Base-by-base conservation (phyloP, 1,284 basidiomycete species). In the Tetrapyrgos nigripes region DNA sequence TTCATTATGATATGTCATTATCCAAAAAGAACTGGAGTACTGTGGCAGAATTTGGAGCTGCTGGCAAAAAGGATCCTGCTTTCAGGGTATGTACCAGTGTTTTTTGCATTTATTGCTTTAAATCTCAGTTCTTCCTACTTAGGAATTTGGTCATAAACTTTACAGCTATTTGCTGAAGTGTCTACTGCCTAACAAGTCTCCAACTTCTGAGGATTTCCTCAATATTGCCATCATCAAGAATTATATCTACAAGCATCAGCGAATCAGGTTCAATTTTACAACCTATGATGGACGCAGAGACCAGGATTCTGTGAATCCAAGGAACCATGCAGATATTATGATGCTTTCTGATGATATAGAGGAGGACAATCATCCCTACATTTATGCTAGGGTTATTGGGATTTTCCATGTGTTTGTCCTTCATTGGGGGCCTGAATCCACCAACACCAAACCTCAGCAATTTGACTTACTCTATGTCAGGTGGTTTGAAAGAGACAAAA, bases 211-310 rank as follows among this genome's bases (percentile, higher is more conserved):
- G 40, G 52, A 45, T 23, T 49, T 26, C 31, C 44, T 2, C 19
- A 58, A 56, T 1, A 24, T 59, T 13, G 35, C 9, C 19, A 14
- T 68, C 19, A 23, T 48, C 21, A 50, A 58, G 13, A 40, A 62
- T 45, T 26, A 49, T 2, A 52, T 66, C 8, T 68, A 64, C 43
- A 35, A 35, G 1, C 67, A 69, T 55, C 52, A 63, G 24, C 44
- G 47, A 29, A 21, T 58, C 23, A 26, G 51, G 3, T 33, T 65
- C 29, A 59, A 68, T 58, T 70, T 55, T 37, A 69, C 66, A 2
- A 65, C 62, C 4, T 70, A 70, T 43, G 60, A 69, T 49, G 53
- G 65, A n/a, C 59, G 54, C 17, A 26, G 45, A 4, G 19, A 33
- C 6, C 26, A 17, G 17, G 44, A 55, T 21, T 33, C 46, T 23